phyloP scores from a whole-genome alignment of 805 yeast species.

The Metschnikowia borealis region DNA sequence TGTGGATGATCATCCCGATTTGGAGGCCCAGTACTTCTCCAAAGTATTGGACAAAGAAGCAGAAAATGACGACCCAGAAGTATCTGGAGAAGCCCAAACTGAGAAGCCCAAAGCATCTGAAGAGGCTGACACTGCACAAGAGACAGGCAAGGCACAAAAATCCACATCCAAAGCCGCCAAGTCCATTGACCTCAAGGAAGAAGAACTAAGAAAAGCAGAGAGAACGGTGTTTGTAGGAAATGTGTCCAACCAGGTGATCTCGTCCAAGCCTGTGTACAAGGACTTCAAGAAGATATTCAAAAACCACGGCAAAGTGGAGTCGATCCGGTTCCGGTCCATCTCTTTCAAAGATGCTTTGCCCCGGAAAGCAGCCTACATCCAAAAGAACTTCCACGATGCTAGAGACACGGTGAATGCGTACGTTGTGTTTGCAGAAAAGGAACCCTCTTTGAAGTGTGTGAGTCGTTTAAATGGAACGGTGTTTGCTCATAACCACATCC shows the following conservation, averaged over 20 bases:
- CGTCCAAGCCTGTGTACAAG: slow-evolving; percentile 57
- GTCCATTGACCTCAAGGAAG: slow-evolving; percentile 56
- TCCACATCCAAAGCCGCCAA: slow-evolving; percentile 36
- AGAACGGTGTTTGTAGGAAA: slow-evolving; percentile 88
- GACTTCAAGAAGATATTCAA: slow-evolving; percentile 62
- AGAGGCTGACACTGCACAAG: slow-evolving; percentile 11
- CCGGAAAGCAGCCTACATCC: slow-evolving; percentile 84
- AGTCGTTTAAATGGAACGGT: slow-evolving; percentile 59
- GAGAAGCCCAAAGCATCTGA: slow-evolving; percentile 21
- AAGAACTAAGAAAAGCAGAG: slow-evolving; percentile 78
- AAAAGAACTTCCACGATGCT: slow-evolving; percentile 68
- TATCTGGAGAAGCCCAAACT: not conserved
- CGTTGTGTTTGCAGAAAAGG: slow-evolving; percentile 64
- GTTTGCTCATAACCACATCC: slow-evolving; percentile 69
- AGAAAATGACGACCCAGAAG: slow-evolving; percentile 4
- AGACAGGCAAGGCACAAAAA: not conserved
- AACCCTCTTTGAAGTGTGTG: slow-evolving; percentile 44
- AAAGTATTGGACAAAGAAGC: slow-evolving; percentile 14
- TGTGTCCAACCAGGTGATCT: slow-evolving; percentile 60
- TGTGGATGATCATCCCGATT: slow-evolving; percentile 1
- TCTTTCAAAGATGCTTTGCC: slow-evolving; percentile 86
- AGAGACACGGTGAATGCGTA: slow-evolving; percentile 87
- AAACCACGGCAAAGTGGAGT: slow-evolving; percentile 52
- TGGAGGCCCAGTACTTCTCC: slow-evolving; percentile 13
- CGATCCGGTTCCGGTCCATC: slow-evolving; percentile 87